These are phyloP conservation scores for Diaporthe eres DNA, from an alignment of 2,329 filamentous ascomycete genomes.

Conservation along the genomic window DNA sequence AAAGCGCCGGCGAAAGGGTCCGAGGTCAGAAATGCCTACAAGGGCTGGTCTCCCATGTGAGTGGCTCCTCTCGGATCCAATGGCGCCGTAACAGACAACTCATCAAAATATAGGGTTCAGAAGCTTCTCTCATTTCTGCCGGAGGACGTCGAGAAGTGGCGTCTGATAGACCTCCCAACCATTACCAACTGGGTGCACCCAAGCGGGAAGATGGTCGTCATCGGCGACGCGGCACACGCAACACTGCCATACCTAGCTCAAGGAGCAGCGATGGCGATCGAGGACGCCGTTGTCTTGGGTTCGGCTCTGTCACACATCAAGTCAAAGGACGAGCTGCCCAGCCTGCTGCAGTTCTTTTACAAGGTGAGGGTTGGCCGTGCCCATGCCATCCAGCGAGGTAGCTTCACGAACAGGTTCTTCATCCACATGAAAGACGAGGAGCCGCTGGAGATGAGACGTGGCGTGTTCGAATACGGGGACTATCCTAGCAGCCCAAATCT, in stretches of 20 bases:
- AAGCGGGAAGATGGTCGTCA: constrained; percentile 54
- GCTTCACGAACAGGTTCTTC: constrained; percentile 40
- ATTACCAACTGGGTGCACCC: constrained; percentile 37
- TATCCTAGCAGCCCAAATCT: constrained; percentile 41
- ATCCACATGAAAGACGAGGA: constrained; percentile 41
- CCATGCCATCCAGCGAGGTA: constrained; percentile 37
- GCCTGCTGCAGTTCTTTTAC: constrained; percentile 38
- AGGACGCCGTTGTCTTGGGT: constrained; percentile 46
- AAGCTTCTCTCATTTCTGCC: constrained; percentile 39
- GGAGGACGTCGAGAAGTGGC: constrained; percentile 39
- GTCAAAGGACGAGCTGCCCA: constrained; percentile 5
- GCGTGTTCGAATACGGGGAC: constrained; percentile 36
- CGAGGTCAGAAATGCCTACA: constrained; percentile 38
- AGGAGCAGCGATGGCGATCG: constrained; percentile 46
- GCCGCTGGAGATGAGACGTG: constrained; percentile 33
- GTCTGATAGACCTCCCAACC: constrained; percentile 37
- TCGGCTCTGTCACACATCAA: constrained; percentile 16
- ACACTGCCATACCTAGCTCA: constrained; percentile 45
- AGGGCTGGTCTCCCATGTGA: constrained; percentile 38
- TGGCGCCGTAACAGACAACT: background rate
- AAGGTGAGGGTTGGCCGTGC: constrained; percentile 35
- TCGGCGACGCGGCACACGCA: constrained; percentile 66
- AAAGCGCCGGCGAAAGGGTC: constrained; percentile 34
- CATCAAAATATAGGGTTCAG: constrained; percentile 14
- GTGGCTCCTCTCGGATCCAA: background rate